These are phyloP conservation scores for Sporopachydermia quercuum DNA, from an alignment of 805 yeast species.

Conservation along the genomic window DNA sequence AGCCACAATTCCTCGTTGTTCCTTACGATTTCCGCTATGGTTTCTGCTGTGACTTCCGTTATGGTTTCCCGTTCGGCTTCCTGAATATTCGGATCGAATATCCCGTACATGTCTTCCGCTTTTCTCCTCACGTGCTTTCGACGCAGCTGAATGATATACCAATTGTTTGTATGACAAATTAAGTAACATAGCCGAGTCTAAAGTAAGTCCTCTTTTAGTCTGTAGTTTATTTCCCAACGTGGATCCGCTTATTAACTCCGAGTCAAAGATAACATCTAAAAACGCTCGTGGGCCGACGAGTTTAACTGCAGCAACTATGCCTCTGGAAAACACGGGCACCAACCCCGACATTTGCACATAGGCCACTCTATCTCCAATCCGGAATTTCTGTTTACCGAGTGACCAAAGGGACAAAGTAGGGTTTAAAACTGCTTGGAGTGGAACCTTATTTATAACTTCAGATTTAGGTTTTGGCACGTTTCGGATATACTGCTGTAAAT, in stretches of 20 bases:
- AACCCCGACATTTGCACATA: slow-evolving; percentile 79
- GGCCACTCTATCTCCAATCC: slow-evolving; percentile 79
- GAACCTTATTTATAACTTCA: slow-evolving; percentile 64
- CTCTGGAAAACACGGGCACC: slow-evolving; percentile 75
- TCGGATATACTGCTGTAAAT: neutral
- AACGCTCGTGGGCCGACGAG: slow-evolving; percentile 35
- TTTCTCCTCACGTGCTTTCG: slow-evolving; percentile 15
- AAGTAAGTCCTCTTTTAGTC: slow-evolving; percentile 70
- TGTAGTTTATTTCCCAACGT: slow-evolving; percentile 62
- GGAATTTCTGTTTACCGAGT: slow-evolving; percentile 61
- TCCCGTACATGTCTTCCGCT: slow-evolving; percentile 7
- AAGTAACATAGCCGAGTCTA: slow-evolving; percentile 69
- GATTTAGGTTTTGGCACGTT: neutral
- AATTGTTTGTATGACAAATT: slow-evolving; percentile 66
- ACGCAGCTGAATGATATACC: slow-evolving; percentile 58
- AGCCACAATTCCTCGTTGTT: slow-evolving; percentile 2
- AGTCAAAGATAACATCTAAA: slow-evolving; percentile 72
- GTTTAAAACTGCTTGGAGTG: slow-evolving; percentile 66
- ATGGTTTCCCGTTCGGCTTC: slow-evolving; percentile 21
- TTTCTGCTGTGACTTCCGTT: too few species aligned
- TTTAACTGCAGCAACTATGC: slow-evolving; percentile 71
- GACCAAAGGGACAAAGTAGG: slow-evolving; percentile 60
- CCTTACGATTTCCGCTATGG: too few species aligned
- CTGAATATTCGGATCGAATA: slow-evolving; percentile 4
- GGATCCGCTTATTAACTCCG: slow-evolving; percentile 70